A percentile compares a stretch with the other conserved stretches of the same genome.
Conservation (phyloP, 2,329 filamentous ascomycete genomes). For the Acephala macrosclerotiorum region DNA sequence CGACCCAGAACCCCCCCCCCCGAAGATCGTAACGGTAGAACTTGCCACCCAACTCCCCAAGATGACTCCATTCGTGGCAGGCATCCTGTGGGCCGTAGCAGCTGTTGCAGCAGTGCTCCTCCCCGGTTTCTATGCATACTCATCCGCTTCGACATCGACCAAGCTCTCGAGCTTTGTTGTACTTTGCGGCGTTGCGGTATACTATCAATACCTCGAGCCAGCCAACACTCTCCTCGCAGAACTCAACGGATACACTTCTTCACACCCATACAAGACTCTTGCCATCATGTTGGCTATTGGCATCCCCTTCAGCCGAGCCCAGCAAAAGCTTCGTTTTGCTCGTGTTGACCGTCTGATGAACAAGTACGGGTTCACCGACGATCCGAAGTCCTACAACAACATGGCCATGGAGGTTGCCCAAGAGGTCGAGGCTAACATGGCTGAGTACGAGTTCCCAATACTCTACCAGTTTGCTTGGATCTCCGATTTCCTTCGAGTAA, state of each 20-base stretch:
- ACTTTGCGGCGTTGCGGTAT: not conserved
- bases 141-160: constrained; percentile 14
- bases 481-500: constrained; percentile 28
- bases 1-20: not conserved
- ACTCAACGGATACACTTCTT: not conserved
- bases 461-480: constrained; percentile 28
- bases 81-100: not conserved
- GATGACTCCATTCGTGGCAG: not conserved
- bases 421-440: constrained; percentile 28
- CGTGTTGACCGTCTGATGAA: constrained; percentile 20
- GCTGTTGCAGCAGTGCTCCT: constrained; percentile 10
- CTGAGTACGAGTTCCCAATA: constrained; percentile 29
- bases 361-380: constrained; percentile 23
- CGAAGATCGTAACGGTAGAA: not conserved
- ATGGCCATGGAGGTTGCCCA: constrained; percentile 27
- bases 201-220: not conserved
- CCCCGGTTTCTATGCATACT: constrained; percentile 18
- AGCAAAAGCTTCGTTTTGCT: constrained; percentile 18
- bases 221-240: not conserved
- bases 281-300: not conserved
- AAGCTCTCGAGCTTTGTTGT: constrained; percentile 13
- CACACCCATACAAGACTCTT: not conserved
- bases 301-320: constrained; percentile 12
- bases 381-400: constrained; percentile 14
- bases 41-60: not conserved